phyloP scores from a whole-genome alignment of 2,329 filamentous ascomycete genomes.

The Cladosporium cucumerinum region DNA sequence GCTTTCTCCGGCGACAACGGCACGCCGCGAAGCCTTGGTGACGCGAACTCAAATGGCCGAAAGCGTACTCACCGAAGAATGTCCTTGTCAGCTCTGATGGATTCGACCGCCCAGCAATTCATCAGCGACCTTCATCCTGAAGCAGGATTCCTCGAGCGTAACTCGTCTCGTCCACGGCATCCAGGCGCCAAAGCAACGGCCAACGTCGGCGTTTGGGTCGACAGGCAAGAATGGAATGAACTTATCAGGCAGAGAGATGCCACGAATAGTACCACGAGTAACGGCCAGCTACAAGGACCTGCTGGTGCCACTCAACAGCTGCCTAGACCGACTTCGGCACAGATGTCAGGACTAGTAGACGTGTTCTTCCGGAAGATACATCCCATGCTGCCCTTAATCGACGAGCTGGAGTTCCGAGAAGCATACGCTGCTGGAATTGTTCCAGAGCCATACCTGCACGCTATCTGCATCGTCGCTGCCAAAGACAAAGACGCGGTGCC shows the following conservation, averaged over 20 bases:
- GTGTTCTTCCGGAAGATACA: slow-evolving; percentile 48
- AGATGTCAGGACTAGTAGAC: slow-evolving; percentile 34
- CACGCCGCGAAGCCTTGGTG: not conserved
- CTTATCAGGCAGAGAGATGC: slow-evolving; percentile 28
- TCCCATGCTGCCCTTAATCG: slow-evolving; percentile 46
- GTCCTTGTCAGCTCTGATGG: slow-evolving; percentile 14
- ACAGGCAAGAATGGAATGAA: slow-evolving; percentile 31
- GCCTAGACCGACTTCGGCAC: slow-evolving; percentile 7
- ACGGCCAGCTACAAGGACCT: slow-evolving; percentile 29
- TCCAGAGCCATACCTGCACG: slow-evolving; percentile 42
- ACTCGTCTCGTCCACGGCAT: slow-evolving; percentile 23
- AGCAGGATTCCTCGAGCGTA: slow-evolving; percentile 44
- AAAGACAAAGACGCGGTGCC: slow-evolving; percentile 45
- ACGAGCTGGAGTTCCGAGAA: slow-evolving; percentile 41
- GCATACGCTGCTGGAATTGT: slow-evolving; percentile 36
- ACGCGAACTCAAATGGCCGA: not conserved
- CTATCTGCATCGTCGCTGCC: slow-evolving; percentile 48
- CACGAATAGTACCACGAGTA: slow-evolving; percentile 21
- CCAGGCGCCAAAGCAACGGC: slow-evolving; percentile 24
- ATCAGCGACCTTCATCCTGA: slow-evolving; percentile 48
- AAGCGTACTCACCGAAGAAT: slow-evolving; percentile 7
- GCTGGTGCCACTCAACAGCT: slow-evolving; percentile 17
- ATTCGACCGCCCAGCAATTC: slow-evolving; percentile 33
- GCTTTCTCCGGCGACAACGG: slow-evolving; percentile 14
- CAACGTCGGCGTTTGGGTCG: slow-evolving; percentile 37